Conservation (phyloP, 2,329 filamentous ascomycete genomes). For the Penicillium corylophilum region DNA sequence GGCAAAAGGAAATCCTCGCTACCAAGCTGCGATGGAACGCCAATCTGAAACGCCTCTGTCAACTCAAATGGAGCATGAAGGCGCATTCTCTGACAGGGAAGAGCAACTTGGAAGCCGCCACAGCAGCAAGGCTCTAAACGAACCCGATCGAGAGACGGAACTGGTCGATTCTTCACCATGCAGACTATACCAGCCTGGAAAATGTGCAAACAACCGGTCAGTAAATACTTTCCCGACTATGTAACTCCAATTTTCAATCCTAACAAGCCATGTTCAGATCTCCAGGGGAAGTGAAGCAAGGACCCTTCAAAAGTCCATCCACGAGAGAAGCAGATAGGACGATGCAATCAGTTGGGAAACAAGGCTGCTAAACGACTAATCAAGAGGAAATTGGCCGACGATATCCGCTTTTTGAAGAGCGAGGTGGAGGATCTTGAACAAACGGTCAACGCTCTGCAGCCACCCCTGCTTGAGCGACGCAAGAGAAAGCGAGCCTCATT, state of each 20-base stretch:
- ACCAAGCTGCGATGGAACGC: neutral
- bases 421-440: no score
- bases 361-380: no score
- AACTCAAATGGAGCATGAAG: neutral
- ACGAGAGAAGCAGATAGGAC: neutral
- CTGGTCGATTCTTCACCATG: neutral
- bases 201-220: neutral
- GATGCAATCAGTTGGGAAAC: no score
- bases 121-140: neutral
- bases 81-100: neutral
- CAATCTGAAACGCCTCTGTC: neutral
- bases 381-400: no score
- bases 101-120: neutral
- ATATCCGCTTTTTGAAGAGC: no score
- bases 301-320: neutral
- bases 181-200: neutral
- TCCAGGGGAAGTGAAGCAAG: neutral
- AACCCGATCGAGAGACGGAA: neutral
- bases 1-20: neutral
- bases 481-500: no score
- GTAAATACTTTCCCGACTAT: neutral
- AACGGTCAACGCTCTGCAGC: no score
- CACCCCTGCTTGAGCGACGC: no score
- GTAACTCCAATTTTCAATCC: neutral
- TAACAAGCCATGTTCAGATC: neutral